phyloP scores from a whole-genome alignment of 1,284 basidiomycete genomes.

The Sphaerobolus stellatus region DNA sequence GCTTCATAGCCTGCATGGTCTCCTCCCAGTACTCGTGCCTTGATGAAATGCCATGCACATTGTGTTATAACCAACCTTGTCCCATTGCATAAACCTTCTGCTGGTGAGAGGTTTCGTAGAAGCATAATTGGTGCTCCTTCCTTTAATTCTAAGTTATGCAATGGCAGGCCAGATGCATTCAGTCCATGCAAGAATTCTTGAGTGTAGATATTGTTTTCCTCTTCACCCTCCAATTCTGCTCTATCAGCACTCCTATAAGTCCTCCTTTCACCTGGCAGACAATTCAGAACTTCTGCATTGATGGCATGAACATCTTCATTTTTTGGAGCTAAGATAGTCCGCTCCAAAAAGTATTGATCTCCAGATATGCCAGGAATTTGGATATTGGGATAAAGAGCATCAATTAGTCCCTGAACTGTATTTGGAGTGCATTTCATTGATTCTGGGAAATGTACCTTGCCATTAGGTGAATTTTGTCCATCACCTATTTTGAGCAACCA shows the following conservation, averaged over 20 bases:
- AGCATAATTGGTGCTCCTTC: conserved; percentile 36
- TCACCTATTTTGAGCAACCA: conserved; percentile 35
- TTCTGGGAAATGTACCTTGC: conserved; percentile 20
- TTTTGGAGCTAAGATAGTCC: conserved; percentile 35
- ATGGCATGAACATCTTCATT: conserved; percentile 37
- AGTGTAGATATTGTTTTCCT: conserved; percentile 20
- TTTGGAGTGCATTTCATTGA: conserved; percentile 20
- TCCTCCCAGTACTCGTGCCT: conserved; percentile 27
- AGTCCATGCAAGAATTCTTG: conserved; percentile 31
- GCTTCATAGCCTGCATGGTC: conserved; percentile 28
- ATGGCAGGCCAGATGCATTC: conserved; percentile 29
- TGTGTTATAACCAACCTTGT: conserved; percentile 26
- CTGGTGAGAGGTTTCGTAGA: conserved; percentile 33
- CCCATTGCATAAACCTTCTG: conserved; percentile 39
- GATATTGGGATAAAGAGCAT: conserved; percentile 29
- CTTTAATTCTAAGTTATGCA: conserved; percentile 30
- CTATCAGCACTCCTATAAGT: conserved; percentile 14
- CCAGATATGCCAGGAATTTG: conserved; percentile 15
- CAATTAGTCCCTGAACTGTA: conserved; percentile 18
- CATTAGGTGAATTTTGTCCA: conserved; percentile 19
- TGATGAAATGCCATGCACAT: conserved; percentile 27
- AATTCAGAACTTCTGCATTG: conserved; percentile 32
- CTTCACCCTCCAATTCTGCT: conserved; percentile 16
- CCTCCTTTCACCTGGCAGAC: conserved; percentile 28
- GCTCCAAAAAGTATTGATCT: conserved; percentile 39